phyloP scores from a whole-genome alignment of 805 yeast genomes.

The Saturnispora ahearnii region DNA sequence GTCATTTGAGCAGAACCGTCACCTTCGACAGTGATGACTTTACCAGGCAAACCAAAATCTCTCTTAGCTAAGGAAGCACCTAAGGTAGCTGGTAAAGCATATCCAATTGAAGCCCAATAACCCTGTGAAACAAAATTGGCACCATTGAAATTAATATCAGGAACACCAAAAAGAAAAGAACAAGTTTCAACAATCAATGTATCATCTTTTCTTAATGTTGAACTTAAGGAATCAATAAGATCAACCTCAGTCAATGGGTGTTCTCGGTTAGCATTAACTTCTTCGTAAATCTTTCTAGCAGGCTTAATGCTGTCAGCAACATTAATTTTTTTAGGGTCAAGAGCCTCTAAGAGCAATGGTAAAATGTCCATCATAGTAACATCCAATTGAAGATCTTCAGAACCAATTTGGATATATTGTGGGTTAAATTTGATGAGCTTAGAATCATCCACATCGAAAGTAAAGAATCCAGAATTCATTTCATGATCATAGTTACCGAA shows the following conservation, averaged over 20 bases:
- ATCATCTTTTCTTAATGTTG: slow-evolving; percentile 30
- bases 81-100: slow-evolving; percentile 42
- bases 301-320: neutral
- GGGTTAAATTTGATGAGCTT: slow-evolving; percentile 32
- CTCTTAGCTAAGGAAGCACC: slow-evolving; percentile 38
- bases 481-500: slow-evolving; percentile 63
- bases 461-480: slow-evolving; percentile 54
- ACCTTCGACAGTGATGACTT: slow-evolving; percentile 40
- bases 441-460: slow-evolving; percentile 27
- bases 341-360: slow-evolving; percentile 26
- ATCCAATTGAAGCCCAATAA: slow-evolving; percentile 44
- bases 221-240: slow-evolving; percentile 29
- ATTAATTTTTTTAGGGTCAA: slow-evolving; percentile 26
- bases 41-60: slow-evolving; percentile 31
- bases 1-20: slow-evolving; percentile 52
- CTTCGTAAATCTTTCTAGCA: slow-evolving; percentile 6
- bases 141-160: slow-evolving; percentile 31
- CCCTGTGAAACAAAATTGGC: slow-evolving; percentile 31
- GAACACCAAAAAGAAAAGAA: slow-evolving; percentile 36
- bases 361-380: slow-evolving; percentile 30
- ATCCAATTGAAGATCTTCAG: slow-evolving; percentile 17
- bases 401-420: slow-evolving; percentile 32
- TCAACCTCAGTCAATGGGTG: slow-evolving; percentile 27
- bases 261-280: neutral
- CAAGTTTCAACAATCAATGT: slow-evolving; percentile 38